Conservation (phyloP, 495 filamentous ascomycete species). For the Penicillium desertorum region DNA sequence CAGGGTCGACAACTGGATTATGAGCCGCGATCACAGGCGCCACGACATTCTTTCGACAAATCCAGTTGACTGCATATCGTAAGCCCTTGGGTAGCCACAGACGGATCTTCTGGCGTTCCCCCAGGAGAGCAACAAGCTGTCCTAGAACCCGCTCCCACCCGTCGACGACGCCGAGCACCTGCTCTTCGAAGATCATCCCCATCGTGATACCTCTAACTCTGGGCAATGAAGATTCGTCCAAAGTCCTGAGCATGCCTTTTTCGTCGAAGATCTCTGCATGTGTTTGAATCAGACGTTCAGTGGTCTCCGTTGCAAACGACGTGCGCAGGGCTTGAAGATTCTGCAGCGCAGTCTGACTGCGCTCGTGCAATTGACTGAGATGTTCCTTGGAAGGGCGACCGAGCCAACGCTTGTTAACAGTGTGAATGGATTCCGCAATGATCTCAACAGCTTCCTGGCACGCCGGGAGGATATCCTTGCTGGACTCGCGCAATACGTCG, state of each 20-base stretch:
- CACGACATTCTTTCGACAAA: constrained; percentile 15
- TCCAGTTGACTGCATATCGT: constrained; percentile 29
- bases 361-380: constrained; percentile 19
- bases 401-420: constrained; percentile 34
- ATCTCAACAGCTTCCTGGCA: constrained; percentile 25
- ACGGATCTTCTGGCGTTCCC: constrained; percentile 23
- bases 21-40: constrained; percentile 20
- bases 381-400: constrained; percentile 21
- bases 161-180: constrained; percentile 25
- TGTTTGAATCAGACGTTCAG: constrained; percentile 27
- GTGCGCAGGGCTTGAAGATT: constrained; percentile 20
- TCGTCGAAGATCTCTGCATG: constrained; percentile 32
- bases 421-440: constrained; percentile 24
- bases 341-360: constrained; percentile 17
- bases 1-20: constrained; percentile 22
- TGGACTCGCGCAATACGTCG: constrained; percentile 25
- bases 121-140: constrained; percentile 24
- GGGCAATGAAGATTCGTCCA: constrained; percentile 16
- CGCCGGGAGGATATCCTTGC: constrained; percentile 24
- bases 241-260: constrained; percentile 19
- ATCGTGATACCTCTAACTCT: constrained; percentile 22
- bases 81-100: constrained; percentile 30
- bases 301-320: constrained; percentile 26
- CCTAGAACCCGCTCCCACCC: constrained; percentile 23
- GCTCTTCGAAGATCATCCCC: constrained; percentile 36